Conservation (phyloP, 306 rosid species). For the Luffa acutangula region DNA sequence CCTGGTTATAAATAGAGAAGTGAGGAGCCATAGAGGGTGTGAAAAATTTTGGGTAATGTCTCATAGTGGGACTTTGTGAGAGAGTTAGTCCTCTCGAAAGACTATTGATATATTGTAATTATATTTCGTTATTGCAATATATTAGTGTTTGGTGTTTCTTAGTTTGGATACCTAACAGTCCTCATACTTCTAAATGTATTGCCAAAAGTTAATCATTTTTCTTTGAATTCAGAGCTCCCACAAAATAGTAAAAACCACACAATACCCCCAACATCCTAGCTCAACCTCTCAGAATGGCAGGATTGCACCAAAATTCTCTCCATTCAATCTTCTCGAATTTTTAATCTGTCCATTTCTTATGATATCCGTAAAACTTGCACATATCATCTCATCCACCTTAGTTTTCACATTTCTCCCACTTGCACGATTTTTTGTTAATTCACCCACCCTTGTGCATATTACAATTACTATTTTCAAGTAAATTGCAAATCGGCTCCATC, state of each 20-base stretch:
- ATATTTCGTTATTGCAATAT: no score
- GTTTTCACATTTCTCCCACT: not conserved
- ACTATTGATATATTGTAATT: no score
- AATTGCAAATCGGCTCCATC: not conserved
- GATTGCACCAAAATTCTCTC: not conserved
- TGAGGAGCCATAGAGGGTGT: no score
- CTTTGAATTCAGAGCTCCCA: not conserved
- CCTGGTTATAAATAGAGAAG: no score
- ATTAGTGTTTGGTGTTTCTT: no score
- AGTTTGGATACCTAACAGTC: no score
- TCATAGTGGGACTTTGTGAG: no score
- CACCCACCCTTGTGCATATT: not conserved
- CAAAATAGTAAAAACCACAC: not conserved
- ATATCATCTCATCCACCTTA: not conserved
- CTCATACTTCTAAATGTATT: not conserved
- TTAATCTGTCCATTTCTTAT: not conserved
- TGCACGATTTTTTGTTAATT: not conserved
- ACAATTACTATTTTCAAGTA: not conserved
- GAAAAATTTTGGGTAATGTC: no score
- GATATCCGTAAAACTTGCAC: not conserved
- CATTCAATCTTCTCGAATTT: not conserved
- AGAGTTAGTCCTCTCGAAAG: no score
- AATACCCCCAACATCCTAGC: not conserved
- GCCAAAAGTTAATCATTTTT: not conserved
- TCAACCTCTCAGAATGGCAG: not conserved